Conservation (phyloP, 257 asterid species). For the Misopates orontium region DNA sequence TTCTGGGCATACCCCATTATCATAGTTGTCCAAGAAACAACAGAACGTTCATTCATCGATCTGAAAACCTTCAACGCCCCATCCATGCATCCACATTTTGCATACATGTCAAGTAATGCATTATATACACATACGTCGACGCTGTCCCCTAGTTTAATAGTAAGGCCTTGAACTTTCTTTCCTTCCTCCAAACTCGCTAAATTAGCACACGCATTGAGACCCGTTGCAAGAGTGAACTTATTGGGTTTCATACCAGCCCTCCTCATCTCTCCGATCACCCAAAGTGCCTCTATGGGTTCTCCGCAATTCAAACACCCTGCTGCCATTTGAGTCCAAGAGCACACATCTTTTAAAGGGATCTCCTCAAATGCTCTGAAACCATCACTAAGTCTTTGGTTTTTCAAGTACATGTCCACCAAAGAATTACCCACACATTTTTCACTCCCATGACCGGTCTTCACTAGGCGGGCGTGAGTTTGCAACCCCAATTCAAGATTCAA, state of each 20-base stretch:
- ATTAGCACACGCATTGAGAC: slow-evolving; percentile 63
- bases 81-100: slow-evolving; percentile 66
- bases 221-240: slow-evolving; percentile 68
- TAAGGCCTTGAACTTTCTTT: slow-evolving; percentile 49
- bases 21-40: slow-evolving; percentile 84
- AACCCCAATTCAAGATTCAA: slow-evolving; percentile 54
- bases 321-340: slow-evolving; percentile 76
- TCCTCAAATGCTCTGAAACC: slow-evolving; percentile 68
- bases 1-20: slow-evolving; percentile 76
- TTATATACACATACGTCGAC: slow-evolving; percentile 66
- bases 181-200: slow-evolving; percentile 62
- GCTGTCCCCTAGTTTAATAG: slow-evolving; percentile 48
- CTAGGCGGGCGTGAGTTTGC: slow-evolving; percentile 56
- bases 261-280: slow-evolving; percentile 57
- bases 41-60: slow-evolving; percentile 53
- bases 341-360: slow-evolving; percentile 51
- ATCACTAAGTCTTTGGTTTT: slow-evolving; percentile 40
- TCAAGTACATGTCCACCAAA: slow-evolving; percentile 70
- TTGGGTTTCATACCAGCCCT: slow-evolving; percentile 54
- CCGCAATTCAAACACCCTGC: slow-evolving; percentile 61
- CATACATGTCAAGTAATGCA: slow-evolving; percentile 72
- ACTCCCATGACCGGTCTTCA: slow-evolving; percentile 61
- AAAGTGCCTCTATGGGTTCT: slow-evolving; percentile 54
- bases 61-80: slow-evolving; percentile 49
- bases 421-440: slow-evolving; percentile 72